A percentile compares a stretch with the other conserved stretches of the same genome.
Evolutionary conservation across 139 green algal genomes (phyloP).

Genomic region (Axilococcus clingmanii): DNA sequence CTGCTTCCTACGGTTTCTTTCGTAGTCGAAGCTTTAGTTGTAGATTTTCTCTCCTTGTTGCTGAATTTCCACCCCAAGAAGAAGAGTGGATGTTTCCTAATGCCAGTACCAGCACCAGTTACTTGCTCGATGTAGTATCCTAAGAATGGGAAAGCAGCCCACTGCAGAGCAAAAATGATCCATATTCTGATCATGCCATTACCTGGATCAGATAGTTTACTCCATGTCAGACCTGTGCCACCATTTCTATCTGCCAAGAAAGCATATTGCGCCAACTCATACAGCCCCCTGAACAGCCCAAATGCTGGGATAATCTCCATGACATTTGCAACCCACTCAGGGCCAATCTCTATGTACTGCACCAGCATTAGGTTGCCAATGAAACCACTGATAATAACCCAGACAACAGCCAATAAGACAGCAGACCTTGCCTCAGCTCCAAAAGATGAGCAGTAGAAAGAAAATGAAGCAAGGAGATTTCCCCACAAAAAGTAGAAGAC

Average conservation of each 20-base stretch:
- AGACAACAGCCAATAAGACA: conserved; percentile 18
- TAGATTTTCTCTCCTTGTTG: too few species aligned
- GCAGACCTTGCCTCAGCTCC: conserved; percentile 18
- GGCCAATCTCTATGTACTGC: conserved; percentile 42
- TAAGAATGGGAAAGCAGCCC: conserved; percentile 11
- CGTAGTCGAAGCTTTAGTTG: too few species aligned
- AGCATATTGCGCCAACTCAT: conserved; percentile 52
- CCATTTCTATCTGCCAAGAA: conserved; percentile 52
- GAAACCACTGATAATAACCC: conserved; percentile 36
- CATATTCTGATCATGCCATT: conserved; percentile 36
- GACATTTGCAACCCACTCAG: conserved; percentile 9
- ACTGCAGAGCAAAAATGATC: conserved; percentile 30
- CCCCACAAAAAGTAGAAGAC: conserved; percentile 67
- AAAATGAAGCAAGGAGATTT: conserved; percentile 43
- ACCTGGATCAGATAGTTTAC: conserved; percentile 32
- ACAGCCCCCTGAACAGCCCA: conserved; percentile 48
- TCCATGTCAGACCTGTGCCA: conserved; percentile 37
- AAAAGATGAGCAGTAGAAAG: conserved; percentile 34
- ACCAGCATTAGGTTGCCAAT: conserved; percentile 50
- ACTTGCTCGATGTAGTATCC: conserved; percentile 21
- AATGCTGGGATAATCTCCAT: conserved; percentile 50
- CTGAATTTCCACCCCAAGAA: too few species aligned
- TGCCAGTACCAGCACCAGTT: conserved; percentile 20
- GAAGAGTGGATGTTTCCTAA: conserved; percentile 27
- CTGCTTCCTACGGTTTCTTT: too few species aligned